These are phyloP conservation scores for Xylaria bambusicola DNA, from an alignment of 495 filamentous ascomycete genomes.

Conservation along the genomic window DNA sequence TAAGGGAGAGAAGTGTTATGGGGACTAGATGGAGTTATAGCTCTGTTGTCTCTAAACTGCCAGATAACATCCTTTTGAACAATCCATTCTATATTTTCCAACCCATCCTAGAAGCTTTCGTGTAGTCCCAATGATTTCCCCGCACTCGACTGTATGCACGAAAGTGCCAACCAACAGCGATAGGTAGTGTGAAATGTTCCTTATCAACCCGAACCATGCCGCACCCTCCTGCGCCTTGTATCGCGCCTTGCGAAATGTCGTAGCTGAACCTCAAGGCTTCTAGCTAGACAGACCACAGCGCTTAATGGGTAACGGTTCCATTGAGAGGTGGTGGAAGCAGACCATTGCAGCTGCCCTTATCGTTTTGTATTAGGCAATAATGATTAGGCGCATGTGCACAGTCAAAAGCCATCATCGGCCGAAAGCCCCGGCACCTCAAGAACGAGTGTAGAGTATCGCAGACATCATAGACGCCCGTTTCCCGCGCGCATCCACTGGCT, in stretches of 20 bases:
- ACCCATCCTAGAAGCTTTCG: no score
- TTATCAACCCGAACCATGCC: no score
- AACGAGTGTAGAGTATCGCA: slow-evolving; percentile 14
- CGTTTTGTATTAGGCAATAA: slow-evolving; percentile 7
- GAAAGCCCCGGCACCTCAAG: slow-evolving; percentile 9
- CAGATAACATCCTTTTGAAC: no score
- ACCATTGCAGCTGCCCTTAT: slow-evolving; percentile 11
- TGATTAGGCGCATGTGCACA: slow-evolving; percentile 6
- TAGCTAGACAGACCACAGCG: neutral
- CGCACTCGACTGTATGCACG: no score
- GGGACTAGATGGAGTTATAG: no score
- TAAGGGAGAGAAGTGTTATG: no score
- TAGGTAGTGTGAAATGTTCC: no score
- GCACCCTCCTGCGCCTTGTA: no score
- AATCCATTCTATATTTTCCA: no score
- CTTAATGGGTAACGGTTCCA: neutral
- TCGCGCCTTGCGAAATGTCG: neutral
- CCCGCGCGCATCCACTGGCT: neutral
- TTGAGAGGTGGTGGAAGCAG: slow-evolving; percentile 4
- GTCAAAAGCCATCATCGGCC: slow-evolving; percentile 14
- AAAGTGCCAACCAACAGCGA: no score
- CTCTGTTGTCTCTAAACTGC: no score
- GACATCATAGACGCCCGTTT: slow-evolving; percentile 10
- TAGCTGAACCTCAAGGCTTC: neutral
- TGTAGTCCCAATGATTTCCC: no score